phyloP scores from a whole-genome alignment of 305 asterid species.

The Rubia peregrina region DNA sequence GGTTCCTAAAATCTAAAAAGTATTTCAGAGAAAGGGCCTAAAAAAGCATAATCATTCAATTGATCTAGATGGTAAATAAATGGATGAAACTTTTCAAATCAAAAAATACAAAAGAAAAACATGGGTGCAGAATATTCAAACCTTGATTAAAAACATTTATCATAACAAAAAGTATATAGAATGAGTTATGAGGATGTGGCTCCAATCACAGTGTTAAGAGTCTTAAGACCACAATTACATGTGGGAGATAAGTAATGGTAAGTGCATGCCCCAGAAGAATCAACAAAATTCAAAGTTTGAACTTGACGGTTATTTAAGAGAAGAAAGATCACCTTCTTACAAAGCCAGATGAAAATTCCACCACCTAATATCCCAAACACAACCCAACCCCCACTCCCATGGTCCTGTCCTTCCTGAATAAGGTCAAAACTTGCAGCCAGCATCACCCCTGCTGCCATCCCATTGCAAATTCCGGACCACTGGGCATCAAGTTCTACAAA shows the following conservation, averaged over 20 bases:
- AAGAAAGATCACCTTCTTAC: constrained; percentile 65
- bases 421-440: constrained; percentile 98
- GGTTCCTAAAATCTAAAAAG: not conserved
- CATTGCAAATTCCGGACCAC: constrained; percentile 97
- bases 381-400: constrained; percentile 96
- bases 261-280: not conserved
- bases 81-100: not conserved
- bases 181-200: not conserved
- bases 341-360: constrained; percentile 79
- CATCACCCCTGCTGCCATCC: constrained; percentile 99
- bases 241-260: not conserved
- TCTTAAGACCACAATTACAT: not conserved
- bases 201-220: not conserved
- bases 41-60: not conserved
- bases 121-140: too few relatives aligned
- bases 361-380: constrained; percentile 83
- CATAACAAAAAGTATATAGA: too few relatives aligned
- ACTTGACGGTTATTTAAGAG: not conserved
- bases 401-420: constrained; percentile 91
- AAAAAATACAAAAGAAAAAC: too few relatives aligned
- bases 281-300: not conserved
- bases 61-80: not conserved
- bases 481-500: constrained; percentile 93
- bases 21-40: not conserved
- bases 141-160: too few relatives aligned